These are phyloP conservation scores for Heterobasidion irregulare DNA, from an alignment of 1,284 basidiomycete species.

Conservation along the genomic window DNA sequence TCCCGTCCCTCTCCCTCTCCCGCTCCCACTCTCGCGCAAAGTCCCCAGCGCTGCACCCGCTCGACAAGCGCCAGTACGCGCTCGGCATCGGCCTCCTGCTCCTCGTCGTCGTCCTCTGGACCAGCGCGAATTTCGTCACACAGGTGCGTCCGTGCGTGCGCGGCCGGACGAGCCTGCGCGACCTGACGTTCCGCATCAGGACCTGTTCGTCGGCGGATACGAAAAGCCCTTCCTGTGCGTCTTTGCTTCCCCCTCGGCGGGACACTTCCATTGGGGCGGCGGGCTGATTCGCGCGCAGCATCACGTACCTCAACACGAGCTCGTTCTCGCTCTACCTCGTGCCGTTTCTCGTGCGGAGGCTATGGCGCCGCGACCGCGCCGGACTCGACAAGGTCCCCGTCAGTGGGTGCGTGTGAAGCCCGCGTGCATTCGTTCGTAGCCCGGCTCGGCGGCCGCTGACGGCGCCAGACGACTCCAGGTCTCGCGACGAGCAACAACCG, in stretches of 20 bases:
- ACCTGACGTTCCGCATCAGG: constrained; percentile 28
- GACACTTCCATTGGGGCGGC: background rate
- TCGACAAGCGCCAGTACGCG: constrained; percentile 45
- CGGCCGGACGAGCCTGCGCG: background rate
- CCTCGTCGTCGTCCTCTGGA: constrained; percentile 83
- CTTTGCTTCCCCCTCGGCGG: background rate
- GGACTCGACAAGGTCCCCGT: constrained; percentile 8
- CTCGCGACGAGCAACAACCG: constrained; percentile 27
- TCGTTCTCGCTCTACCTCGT: constrained; percentile 87
- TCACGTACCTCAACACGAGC: constrained; percentile 86
- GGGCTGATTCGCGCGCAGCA: constrained; percentile 28
- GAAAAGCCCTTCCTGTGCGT: constrained; percentile 77
- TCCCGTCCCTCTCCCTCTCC: background rate
- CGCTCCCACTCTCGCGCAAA: constrained; percentile 1
- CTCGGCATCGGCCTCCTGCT: constrained; percentile 69
- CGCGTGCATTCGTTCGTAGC: background rate
- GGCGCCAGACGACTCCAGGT: constrained; percentile 5
- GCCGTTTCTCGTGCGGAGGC: constrained; percentile 47
- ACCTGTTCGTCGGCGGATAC: constrained; percentile 63
- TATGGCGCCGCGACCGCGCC: constrained; percentile 15
- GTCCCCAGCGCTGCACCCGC: background rate
- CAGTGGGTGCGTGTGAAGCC: constrained; percentile 8
- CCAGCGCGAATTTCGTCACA: constrained; percentile 68
- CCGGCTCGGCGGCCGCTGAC: background rate
- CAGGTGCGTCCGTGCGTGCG: constrained; percentile 37